phyloP scores from a whole-genome alignment of 2,329 filamentous ascomycete species.

The Ascochyta rabiei region DNA sequence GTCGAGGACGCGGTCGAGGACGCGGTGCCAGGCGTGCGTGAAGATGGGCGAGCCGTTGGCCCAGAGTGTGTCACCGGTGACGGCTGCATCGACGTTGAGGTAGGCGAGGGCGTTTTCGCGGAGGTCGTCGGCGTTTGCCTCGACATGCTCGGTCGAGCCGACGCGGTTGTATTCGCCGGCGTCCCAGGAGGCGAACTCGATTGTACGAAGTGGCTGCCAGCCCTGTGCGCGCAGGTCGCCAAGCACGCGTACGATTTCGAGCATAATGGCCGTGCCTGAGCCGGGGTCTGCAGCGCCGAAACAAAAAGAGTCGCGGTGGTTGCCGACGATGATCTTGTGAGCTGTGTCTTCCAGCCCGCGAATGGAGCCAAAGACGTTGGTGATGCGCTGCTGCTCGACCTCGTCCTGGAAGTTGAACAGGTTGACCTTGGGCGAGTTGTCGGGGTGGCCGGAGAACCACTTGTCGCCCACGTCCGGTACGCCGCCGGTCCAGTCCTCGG shows the following conservation, averaged over 20 bases:
- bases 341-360: constrained; percentile 80
- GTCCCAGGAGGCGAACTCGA: constrained; percentile 98
- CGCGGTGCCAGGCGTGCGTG: constrained; percentile 71
- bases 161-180: constrained; percentile 91
- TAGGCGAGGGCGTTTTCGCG: constrained; percentile 81
- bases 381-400: constrained; percentile 79
- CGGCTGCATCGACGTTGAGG: constrained; percentile 85
- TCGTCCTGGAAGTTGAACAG: constrained; percentile 89
- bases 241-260: constrained; percentile 86
- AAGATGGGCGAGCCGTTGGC: constrained; percentile 84
- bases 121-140: constrained; percentile 76
- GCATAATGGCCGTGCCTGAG: constrained; percentile 83
- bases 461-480: constrained; percentile 71
- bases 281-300: constrained; percentile 87
- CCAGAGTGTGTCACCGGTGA: constrained; percentile 75
- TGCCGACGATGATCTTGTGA: constrained; percentile 88
- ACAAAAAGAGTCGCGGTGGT: constrained; percentile 91
- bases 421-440: constrained; percentile 75
- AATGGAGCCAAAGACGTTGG: constrained; percentile 88
- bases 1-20: constrained; percentile 76
- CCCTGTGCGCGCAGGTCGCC: constrained; percentile 76
- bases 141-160: constrained; percentile 93
- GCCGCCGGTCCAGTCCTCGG: constrained; percentile 75
- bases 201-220: constrained; percentile 91
- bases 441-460: constrained; percentile 82